phyloP scores from a whole-genome alignment of 345 rosid species.

The Salix arbutifolia region DNA sequence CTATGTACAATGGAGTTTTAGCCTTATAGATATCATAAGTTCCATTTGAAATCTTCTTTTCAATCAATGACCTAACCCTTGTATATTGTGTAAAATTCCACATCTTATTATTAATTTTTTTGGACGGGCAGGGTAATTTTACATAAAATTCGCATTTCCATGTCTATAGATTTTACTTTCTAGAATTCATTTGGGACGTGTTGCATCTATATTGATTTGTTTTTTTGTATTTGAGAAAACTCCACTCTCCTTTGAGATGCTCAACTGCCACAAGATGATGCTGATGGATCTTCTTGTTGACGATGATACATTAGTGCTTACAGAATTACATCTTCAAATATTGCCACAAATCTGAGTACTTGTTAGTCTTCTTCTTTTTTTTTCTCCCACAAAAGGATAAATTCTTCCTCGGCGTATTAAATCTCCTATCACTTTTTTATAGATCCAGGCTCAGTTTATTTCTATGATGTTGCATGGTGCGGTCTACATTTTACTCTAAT shows the following conservation, averaged over 20 bases:
- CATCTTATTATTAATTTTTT: background rate
- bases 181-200: no score
- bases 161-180: no score
- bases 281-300: background rate
- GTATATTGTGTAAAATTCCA: background rate
- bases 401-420: background rate
- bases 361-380: no score
- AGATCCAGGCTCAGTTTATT: no score
- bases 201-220: no score
- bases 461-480: no score
- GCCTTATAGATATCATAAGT: background rate
- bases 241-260: background rate
- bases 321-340: background rate
- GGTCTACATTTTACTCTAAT: no score
- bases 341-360: background rate
- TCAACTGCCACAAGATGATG: background rate
- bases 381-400: background rate
- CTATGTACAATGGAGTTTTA: background rate
- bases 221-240: background rate
- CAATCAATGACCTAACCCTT: background rate
- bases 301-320: background rate
- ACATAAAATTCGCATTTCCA: background rate
- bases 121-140: no score
- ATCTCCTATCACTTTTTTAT: background rate
- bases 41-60: background rate